Conservation (phyloP, 805 yeast genomes). For the Kodamaea hsintzibuensis region DNA sequence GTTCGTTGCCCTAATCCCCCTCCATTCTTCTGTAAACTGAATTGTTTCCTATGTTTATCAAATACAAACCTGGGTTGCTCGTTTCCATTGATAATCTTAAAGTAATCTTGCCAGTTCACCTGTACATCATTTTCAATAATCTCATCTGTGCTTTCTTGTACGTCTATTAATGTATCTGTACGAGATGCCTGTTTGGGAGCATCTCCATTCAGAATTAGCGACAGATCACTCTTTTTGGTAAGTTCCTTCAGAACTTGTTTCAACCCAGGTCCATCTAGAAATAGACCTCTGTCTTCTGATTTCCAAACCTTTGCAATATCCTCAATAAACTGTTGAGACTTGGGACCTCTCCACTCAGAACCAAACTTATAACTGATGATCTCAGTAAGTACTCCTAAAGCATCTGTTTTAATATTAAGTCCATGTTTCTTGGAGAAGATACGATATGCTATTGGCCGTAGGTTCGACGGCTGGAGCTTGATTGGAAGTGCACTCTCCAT, state of each 20-base stretch:
- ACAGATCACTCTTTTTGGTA: slow-evolving; percentile 16
- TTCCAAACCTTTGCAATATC: slow-evolving; percentile 83
- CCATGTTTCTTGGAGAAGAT: slow-evolving; percentile 91
- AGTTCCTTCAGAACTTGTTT: slow-evolving; percentile 62
- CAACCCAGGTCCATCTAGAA: slow-evolving; percentile 76
- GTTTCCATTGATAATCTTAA: slow-evolving; percentile 61
- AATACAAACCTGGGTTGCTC: slow-evolving; percentile 66
- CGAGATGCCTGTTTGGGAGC: slow-evolving; percentile 13
- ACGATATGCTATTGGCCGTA: slow-evolving; percentile 90
- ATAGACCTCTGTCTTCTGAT: slow-evolving; percentile 82
- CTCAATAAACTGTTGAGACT: slow-evolving; percentile 67
- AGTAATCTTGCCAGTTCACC: slow-evolving; percentile 73
- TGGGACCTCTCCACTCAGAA: slow-evolving; percentile 76
- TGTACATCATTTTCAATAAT: slow-evolving; percentile 14
- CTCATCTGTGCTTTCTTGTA: slow-evolving; percentile 6
- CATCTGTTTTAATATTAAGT: slow-evolving; percentile 83
- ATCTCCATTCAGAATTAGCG: background rate
- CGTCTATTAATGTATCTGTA: slow-evolving; percentile 21
- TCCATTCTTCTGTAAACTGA: slow-evolving; percentile 33
- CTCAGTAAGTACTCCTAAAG: slow-evolving; percentile 71
- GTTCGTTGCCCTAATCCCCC: slow-evolving; percentile 12
- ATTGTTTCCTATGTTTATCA: slow-evolving; percentile 62
- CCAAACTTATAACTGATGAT: slow-evolving; percentile 78
- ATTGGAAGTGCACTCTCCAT: slow-evolving; percentile 55
- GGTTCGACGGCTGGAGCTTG: slow-evolving; percentile 71